These are phyloP conservation scores for Furcasterigmium furcatum DNA, from an alignment of 2,329 filamentous ascomycete species.

Conservation along the genomic window DNA sequence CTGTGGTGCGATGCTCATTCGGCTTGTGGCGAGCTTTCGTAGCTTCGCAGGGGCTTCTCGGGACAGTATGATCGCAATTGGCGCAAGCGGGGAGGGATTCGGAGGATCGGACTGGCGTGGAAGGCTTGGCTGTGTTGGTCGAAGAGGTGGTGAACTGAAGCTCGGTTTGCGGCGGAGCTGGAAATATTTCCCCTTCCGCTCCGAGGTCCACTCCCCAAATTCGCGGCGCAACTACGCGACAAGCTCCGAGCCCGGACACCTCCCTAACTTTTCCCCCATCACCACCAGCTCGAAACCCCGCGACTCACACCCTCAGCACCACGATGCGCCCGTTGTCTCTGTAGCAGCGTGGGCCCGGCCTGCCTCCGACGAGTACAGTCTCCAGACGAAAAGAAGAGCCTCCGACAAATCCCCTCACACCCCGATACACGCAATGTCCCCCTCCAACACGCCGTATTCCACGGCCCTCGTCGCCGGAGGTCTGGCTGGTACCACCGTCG, in stretches of 20 bases:
- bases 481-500: conserved; percentile 90
- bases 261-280: too few relatives aligned
- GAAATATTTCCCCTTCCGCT: background rate
- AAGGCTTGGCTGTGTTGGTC: background rate
- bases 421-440: conserved; percentile 9
- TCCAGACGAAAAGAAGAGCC: background rate
- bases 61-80: background rate
- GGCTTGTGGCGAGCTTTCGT: background rate
- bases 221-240: too few relatives aligned
- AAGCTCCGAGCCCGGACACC: too few relatives aligned
- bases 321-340: too few relatives aligned
- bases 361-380: too few relatives aligned
- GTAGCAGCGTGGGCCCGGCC: too few relatives aligned
- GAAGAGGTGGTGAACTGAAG: background rate
- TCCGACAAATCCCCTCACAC: background rate
- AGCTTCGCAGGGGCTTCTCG: background rate
- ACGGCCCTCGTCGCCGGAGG: conserved; percentile 75
- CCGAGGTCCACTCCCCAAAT: background rate
- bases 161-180: background rate
- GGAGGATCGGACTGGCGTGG: background rate
- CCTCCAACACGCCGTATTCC: conserved; percentile 37
- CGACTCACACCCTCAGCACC: background rate
- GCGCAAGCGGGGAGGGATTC: background rate
- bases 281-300: too few relatives aligned
- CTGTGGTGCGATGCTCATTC: conserved; percentile 28